Evolutionary conservation across 352 stramenopile genomes (phyloP).

Genomic region (Plasmopara viticola): DNA sequence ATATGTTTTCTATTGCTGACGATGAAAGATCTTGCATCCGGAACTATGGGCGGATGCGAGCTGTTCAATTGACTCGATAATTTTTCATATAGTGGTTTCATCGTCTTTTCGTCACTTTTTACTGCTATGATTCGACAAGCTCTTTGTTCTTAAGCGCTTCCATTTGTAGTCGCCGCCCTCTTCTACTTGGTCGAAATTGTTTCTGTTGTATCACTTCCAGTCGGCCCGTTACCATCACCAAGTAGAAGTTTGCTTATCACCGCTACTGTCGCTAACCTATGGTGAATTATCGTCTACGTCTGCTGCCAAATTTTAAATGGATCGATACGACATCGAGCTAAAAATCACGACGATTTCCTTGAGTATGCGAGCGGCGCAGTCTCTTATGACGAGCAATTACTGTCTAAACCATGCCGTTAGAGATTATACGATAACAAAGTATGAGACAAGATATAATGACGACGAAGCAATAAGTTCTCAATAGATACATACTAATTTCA

Average conservation of each 20-base stretch:
- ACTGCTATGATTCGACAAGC: conserved; percentile 39
- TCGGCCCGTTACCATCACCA: conserved; percentile 6
- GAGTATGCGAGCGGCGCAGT: conserved; percentile 17
- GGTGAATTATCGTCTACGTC: conserved; percentile 27
- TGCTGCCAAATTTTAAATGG: conserved; percentile 42
- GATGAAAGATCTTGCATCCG: too few species aligned
- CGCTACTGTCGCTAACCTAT: conserved; percentile 33
- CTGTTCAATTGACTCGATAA: too few species aligned
- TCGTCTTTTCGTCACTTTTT: conserved; percentile 64
- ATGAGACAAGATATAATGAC: not conserved
- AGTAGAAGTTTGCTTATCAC: conserved; percentile 7
- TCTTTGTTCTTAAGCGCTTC: conserved; percentile 40
- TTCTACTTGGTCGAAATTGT: conserved; percentile 46
- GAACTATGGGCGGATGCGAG: too few species aligned
- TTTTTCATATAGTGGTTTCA: conserved; percentile 52
- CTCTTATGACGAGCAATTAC: conserved; percentile 20
- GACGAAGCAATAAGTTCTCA: not conserved
- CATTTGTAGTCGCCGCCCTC: conserved; percentile 47
- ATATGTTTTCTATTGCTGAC: too few species aligned
- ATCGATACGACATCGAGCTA: conserved; percentile 24
- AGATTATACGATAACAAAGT: not conserved
- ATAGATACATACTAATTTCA: too few species aligned
- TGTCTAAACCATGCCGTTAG: conserved; percentile 45
- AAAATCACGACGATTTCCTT: conserved; percentile 3
- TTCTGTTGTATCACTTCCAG: conserved; percentile 40